Base-by-base conservation (phyloP, 2,329 filamentous ascomycete species). In the Cladosporium sp. region DNA sequence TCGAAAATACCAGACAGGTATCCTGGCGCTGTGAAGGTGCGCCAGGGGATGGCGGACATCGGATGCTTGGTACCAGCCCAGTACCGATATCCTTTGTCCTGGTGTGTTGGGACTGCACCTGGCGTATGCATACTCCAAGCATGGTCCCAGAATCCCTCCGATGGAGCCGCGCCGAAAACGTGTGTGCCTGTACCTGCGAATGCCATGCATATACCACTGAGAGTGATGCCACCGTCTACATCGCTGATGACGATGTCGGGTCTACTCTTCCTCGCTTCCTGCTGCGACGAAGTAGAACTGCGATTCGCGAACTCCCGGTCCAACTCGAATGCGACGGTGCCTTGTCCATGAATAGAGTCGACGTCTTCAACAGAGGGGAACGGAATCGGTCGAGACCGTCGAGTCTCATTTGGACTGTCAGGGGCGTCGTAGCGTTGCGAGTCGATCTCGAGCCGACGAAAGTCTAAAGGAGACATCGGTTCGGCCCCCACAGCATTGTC, bases 361-460 rank as follows among this genome's bases (percentile, higher is more conserved):
- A 91, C 90, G 78, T 98, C 91, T 77, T 98, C 92, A 76, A 97
- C 97, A 0, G 95, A 93, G 63, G 93, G 93, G 5, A 99, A 85
- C 11, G 97, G 82, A 0, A 89, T 87, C 0, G 92, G 93, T 48
- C 90, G 89, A 0, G 91, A 96, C 66, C 88, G 93, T 48, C 90
- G 89, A 0, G 91, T 96, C 66, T 88, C 80, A 30, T 81, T n/a
- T n/a, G 25, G 34, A n/a, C 21, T 28, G 16, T 34, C 28, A 48
- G 39, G 58, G 25, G 25, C 30, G 13, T 18, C n/a, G 30, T 57
- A 32, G 39, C 46, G 39, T 28, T 48, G 36, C 18, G 58, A 26
- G 43, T 34, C 26, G n/a, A 60, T 60, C 21, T 60, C 58, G 8
- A 60, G 58, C 18, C 58, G 39, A 48, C 58, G 25, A 5, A 60